These are phyloP conservation scores for Pisolithus orientalis DNA, from an alignment of 768 basidiomycete genomes.

Conservation along the genomic window DNA sequence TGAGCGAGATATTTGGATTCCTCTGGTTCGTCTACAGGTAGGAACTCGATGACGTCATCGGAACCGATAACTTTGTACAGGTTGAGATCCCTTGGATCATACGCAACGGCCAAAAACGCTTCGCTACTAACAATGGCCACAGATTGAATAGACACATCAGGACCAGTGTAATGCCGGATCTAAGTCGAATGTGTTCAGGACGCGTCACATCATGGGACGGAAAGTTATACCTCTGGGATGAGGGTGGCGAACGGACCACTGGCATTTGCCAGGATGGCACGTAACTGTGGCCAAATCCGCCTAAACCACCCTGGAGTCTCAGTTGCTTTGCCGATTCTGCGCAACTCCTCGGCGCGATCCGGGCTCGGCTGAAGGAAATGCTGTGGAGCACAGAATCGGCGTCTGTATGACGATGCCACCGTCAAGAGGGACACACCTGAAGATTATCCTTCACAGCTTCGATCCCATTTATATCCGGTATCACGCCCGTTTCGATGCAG, in stretches of 20 bases:
- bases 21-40: constrained; percentile 11
- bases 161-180: constrained; percentile 13
- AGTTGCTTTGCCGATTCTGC: constrained; percentile 1
- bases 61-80: constrained; percentile 10
- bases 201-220: constrained; percentile 5
- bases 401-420: neutral
- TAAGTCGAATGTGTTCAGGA: constrained; percentile 5
- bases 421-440: neutral
- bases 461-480: constrained; percentile 10
- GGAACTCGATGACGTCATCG: no score
- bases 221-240: no score
- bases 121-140: constrained; percentile 18
- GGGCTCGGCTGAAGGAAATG: constrained; percentile 12
- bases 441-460: constrained; percentile 9
- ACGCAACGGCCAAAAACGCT: constrained; percentile 14
- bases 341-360: constrained; percentile 12
- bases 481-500: constrained; percentile 9
- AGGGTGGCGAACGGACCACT: constrained; percentile 14
- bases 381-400: neutral
- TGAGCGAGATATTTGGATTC: constrained; percentile 15
- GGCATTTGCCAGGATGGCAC: constrained; percentile 11
- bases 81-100: constrained; percentile 14
- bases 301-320: constrained; percentile 12
- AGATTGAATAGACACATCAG: constrained; percentile 13
- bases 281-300: constrained; percentile 14